A percentile compares a stretch with the other conserved stretches of the same genome.
phyloP scores from a whole-genome alignment of 2,329 filamentous ascomycete species.

The Nakataea oryzae region DNA sequence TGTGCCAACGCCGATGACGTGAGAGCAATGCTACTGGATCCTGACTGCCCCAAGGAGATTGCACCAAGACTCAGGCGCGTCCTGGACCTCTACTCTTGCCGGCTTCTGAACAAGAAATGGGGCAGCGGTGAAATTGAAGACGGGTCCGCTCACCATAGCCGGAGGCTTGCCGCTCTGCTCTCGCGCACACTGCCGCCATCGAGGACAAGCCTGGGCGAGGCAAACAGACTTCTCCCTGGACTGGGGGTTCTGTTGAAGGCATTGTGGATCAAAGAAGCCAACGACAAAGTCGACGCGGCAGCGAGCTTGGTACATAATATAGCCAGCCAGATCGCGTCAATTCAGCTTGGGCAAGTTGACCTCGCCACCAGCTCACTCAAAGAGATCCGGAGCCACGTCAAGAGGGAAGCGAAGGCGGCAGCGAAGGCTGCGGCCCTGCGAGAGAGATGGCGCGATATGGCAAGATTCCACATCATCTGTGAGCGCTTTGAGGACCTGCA shows the following conservation, averaged over 20 bases:
- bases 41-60: conserved; percentile 7
- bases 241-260: background rate
- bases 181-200: background rate
- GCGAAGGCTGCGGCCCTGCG: background rate
- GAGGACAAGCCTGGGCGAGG: background rate
- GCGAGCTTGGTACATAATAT: background rate
- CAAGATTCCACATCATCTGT: background rate
- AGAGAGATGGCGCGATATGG: background rate
- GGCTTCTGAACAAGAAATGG: background rate
- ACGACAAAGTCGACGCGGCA: background rate
- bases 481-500: background rate
- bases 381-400: background rate
- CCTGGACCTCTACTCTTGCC: conserved; percentile 6
- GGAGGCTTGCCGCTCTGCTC: background rate
- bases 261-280: conserved; percentile 1
- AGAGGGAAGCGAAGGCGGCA: background rate
- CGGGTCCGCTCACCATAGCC: background rate
- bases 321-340: background rate
- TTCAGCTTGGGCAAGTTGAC: background rate
- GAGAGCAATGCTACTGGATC: conserved; percentile 6
- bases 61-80: conserved; percentile 1
- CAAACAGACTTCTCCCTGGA: background rate
- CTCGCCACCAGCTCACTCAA: background rate
- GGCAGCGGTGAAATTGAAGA: background rate
- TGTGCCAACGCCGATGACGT: conserved; percentile 12